Conservation (phyloP, 768 basidiomycete genomes). For the Harrya chromipes region DNA sequence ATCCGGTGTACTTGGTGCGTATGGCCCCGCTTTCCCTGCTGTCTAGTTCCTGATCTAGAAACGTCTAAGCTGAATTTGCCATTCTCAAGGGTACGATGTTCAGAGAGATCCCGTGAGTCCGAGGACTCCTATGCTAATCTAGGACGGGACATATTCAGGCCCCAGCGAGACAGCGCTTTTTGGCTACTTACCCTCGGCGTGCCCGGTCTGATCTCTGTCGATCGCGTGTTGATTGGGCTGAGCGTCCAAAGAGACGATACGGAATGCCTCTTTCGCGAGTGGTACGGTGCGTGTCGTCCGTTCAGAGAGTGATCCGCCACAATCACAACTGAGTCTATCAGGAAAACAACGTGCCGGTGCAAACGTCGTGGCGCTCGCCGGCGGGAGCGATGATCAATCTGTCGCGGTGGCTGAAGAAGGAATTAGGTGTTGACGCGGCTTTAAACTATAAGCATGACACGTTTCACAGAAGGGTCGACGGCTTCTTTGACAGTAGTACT, state of each 20-base stretch:
- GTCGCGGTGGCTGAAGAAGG: constrained; percentile 66
- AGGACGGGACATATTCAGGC: constrained; percentile 34
- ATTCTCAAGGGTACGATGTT: constrained; percentile 54
- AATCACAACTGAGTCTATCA: constrained; percentile 61
- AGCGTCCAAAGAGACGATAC: constrained; percentile 32
- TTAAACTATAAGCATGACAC: constrained; percentile 83
- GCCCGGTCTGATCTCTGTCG: constrained; percentile 47
- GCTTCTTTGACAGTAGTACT: constrained; percentile 76
- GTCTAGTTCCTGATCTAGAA: neutral
- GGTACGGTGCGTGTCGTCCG: neutral
- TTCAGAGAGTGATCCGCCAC: constrained; percentile 2
- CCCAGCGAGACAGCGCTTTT: constrained; percentile 68
- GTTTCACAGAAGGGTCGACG: constrained; percentile 59
- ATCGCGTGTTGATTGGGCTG: neutral
- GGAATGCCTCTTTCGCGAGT: constrained; percentile 87
- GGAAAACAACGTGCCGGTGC: constrained; percentile 70
- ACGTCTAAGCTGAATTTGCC: constrained; percentile 68
- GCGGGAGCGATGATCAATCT: constrained; percentile 79
- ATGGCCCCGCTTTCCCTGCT: neutral
- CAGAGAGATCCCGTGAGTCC: constrained; percentile 53
- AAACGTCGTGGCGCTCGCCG: constrained; percentile 81
- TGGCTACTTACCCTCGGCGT: constrained; percentile 75
- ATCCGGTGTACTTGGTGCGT: constrained; percentile 55
- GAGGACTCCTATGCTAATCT: neutral
- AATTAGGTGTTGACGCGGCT: constrained; percentile 80